A percentile compares a stretch with the other conserved stretches of the same genome.
Evolutionary conservation across 2,329 filamentous ascomycete genomes (phyloP).

Genomic region (Metarhizium robertsii): DNA sequence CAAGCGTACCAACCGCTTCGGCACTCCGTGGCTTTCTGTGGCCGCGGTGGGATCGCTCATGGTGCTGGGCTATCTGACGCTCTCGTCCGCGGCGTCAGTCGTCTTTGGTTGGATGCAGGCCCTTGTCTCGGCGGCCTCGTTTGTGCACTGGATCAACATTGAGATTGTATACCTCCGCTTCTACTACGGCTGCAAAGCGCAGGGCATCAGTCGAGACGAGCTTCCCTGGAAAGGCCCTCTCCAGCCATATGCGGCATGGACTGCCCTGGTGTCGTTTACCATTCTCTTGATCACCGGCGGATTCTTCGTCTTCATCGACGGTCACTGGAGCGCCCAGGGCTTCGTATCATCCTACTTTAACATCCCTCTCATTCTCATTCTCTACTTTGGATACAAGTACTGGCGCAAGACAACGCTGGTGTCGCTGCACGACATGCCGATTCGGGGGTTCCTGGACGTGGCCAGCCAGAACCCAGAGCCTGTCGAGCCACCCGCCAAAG

Average conservation of each 20-base stretch:
- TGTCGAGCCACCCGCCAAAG: slow-evolving; percentile 3
- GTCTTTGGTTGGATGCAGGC: slow-evolving; percentile 59
- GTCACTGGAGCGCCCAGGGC: slow-evolving; percentile 45
- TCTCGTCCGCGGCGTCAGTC: slow-evolving; percentile 43
- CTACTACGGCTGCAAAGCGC: slow-evolving; percentile 38
- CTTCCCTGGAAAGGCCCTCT: slow-evolving; percentile 36
- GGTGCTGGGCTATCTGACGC: slow-evolving; percentile 54
- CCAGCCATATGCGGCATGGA: slow-evolving; percentile 51
- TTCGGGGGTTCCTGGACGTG: slow-evolving; percentile 10
- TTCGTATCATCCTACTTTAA: slow-evolving; percentile 54
- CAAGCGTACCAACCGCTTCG: slow-evolving; percentile 43
- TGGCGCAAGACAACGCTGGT: slow-evolving; percentile 13
- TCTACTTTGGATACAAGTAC: slow-evolving; percentile 50
- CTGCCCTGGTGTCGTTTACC: slow-evolving; percentile 42
- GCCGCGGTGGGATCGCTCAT: slow-evolving; percentile 42
- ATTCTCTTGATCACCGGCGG: slow-evolving; percentile 58
- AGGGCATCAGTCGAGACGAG: slow-evolving; percentile 33
- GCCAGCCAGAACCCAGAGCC: slow-evolving; percentile 7
- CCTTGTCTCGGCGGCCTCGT: slow-evolving; percentile 45
- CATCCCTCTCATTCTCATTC: slow-evolving; percentile 42
- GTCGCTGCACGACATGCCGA: slow-evolving; percentile 11
- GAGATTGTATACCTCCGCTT: slow-evolving; percentile 43
- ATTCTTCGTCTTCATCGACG: slow-evolving; percentile 58
- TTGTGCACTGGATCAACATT: slow-evolving; percentile 44
- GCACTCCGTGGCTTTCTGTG: slow-evolving; percentile 42